These are phyloP conservation scores for Amphibolis antarctica DNA, from an alignment of 106 monocot genomes.

Conservation along the genomic window DNA sequence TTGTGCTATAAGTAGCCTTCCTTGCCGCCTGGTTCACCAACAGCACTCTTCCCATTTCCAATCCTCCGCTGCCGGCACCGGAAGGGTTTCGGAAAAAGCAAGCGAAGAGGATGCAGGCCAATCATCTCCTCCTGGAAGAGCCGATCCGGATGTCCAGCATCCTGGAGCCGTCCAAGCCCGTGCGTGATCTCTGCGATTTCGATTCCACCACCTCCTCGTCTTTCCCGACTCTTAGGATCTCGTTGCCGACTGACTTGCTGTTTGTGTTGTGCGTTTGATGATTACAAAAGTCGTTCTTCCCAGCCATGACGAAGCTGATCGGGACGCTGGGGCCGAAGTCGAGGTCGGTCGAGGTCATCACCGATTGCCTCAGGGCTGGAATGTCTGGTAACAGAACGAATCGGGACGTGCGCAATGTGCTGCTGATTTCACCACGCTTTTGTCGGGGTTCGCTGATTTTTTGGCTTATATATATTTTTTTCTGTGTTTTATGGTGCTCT, in stretches of 20 bases:
- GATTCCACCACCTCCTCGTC: neutral
- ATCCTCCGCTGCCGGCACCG: neutral
- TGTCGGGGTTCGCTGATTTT: no score
- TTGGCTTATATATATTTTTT: neutral
- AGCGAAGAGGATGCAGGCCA: conserved; percentile 53
- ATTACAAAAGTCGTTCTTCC: conserved; percentile 76
- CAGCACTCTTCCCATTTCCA: neutral
- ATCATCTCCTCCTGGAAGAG: conserved; percentile 82
- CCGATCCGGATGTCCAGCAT: conserved; percentile 98
- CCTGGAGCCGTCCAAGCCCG: conserved; percentile 89
- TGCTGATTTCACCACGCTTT: no score
- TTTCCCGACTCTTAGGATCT: neutral
- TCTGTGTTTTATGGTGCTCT: conserved; percentile 7
- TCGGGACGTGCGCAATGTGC: no score
- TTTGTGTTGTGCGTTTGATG: neutral
- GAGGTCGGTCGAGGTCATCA: conserved; percentile 70
- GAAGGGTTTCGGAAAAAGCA: neutral
- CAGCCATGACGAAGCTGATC: conserved; percentile 97
- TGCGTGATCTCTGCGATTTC: conserved; percentile 12
- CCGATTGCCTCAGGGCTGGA: conserved; percentile 90
- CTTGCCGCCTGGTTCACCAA: no score
- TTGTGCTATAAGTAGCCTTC: no score
- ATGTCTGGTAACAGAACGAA: conserved; percentile 65
- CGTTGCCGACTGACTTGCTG: neutral
- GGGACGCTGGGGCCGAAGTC: conserved; percentile 96